Evolutionary conservation across 306 rosid genomes (phyloP).

Genomic region (Sechiopsis laciniata): DNA sequence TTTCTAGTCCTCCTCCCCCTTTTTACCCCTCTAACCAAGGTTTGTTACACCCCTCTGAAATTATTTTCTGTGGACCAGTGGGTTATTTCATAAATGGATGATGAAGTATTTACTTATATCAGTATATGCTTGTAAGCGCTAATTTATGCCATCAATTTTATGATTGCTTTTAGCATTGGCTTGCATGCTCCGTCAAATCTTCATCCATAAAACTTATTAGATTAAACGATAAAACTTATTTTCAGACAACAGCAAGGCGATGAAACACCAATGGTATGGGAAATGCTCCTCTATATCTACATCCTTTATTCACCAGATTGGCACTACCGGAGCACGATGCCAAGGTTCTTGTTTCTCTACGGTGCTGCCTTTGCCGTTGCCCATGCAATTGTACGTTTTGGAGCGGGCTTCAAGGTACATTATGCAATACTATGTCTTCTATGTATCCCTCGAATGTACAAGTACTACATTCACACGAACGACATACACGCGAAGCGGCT

Average conservation of each 20-base stretch:
- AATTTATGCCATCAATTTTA: too few relatives aligned
- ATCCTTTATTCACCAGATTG: conserved; percentile 85
- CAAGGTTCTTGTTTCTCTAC: conserved; percentile 62
- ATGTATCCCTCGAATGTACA: conserved; percentile 89
- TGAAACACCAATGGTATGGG: conserved; percentile 95
- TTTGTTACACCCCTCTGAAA: background rate
- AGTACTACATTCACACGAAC: conserved; percentile 67
- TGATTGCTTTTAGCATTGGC: background rate
- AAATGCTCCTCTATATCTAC: conserved; percentile 73
- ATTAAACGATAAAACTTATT: background rate
- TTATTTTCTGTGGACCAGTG: too few relatives aligned
- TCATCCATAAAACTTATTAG: too few relatives aligned
- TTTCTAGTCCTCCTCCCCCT: background rate
- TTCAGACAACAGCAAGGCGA: conserved; percentile 85
- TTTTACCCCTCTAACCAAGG: background rate
- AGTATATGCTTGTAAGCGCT: too few relatives aligned
- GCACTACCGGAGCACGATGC: conserved; percentile 86
- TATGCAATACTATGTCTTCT: conserved; percentile 60
- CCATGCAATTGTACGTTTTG: conserved; percentile 51
- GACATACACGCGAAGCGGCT: conserved; percentile 55
- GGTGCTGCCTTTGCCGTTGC: conserved; percentile 49
- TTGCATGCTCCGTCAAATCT: too few relatives aligned
- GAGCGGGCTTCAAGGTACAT: conserved; percentile 66
- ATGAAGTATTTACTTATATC: too few relatives aligned
- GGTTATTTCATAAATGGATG: too few relatives aligned